Evolutionary conservation across 2,329 filamentous ascomycete species (phyloP), one percentile per base, ranked within the genome.

Genomic region (Aureobasidium namibiae): DNA sequence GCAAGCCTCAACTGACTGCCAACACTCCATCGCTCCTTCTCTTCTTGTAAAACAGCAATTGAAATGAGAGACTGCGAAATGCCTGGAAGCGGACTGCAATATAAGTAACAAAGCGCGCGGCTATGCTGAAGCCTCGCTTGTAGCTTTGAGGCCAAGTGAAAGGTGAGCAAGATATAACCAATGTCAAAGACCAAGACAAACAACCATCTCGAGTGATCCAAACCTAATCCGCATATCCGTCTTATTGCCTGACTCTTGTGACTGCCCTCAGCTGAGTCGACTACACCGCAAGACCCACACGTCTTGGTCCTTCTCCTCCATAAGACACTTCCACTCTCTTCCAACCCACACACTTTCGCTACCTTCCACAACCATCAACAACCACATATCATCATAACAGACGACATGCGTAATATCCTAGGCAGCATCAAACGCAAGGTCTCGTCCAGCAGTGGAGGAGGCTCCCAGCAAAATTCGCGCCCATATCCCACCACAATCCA

Each of bases 391-490:
- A 56, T 34, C 52, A 56, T 45, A 45, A 46, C 39, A 45, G 39
- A 45, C 38, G 31, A 36, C 11, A 56, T 58, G 54, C 54, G 42
- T 33, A 41, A 41, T 24, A 9, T 58, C 18, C 31, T 58, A 23
- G 44, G 44, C 42, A 49, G 54, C 44, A 58, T 58, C 54, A 58
- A 58, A 6, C 33, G 54, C 54, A 58, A 58, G 34, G 54, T 58
- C 6, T 58, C 54, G 23, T 21, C 24, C 44, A 58, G 44, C 33
- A 48, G 54, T 5, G 33, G 41, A 24, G 41, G 21, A 29, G 21
- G 24, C 13, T 11, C 13, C 13, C 31, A 38, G 11, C 14, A 49
- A 11, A 58, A 58, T 34, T 38, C 54, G 18, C 38, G 36, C 24
- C 33, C 38, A 4, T 58, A 58, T 49, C 54, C 42, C 9, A n/a